A percentile compares a stretch with the other conserved stretches of the same genome.
Conservation (phyloP, 108 stramenopile species). For the Fragilariopsis cylindrus region DNA sequence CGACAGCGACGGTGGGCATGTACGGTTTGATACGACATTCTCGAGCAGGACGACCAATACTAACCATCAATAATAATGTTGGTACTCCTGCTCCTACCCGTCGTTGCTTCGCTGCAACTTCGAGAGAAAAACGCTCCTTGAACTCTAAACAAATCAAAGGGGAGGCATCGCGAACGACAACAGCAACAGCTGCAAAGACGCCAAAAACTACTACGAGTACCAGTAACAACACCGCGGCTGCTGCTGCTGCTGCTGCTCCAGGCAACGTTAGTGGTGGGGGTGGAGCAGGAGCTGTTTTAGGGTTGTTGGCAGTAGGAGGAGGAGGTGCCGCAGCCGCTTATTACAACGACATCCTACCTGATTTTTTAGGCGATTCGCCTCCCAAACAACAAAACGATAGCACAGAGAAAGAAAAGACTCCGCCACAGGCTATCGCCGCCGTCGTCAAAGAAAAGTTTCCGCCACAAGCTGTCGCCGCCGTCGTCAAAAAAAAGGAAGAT, state of each 20-base stretch:
- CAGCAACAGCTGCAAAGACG: constrained; percentile 12
- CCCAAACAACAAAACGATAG: not conserved
- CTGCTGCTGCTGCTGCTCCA: not conserved
- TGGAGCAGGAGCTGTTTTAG: constrained; percentile 7
- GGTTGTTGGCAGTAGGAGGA: constrained; percentile 18
- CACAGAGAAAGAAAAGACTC: not conserved
- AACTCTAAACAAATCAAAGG: constrained; percentile 44
- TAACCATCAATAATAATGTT: not conserved
- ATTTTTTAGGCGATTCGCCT: constrained; percentile 17
- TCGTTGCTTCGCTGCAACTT: constrained; percentile 15
- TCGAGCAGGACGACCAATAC: not conserved
- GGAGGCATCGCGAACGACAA: constrained; percentile 21
- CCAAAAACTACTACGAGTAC: constrained; percentile 9
- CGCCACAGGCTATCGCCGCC: not conserved
- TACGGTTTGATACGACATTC: not conserved
- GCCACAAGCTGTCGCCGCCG: too few species aligned
- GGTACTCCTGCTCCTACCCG: not conserved
- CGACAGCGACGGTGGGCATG: not conserved
- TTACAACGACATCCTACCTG: constrained; percentile 40
- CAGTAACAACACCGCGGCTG: constrained; percentile 3
- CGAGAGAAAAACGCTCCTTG: constrained; percentile 50
- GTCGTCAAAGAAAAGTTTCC: not conserved
- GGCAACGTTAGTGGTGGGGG: constrained; percentile 1
- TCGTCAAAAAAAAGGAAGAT: constrained; percentile 5
- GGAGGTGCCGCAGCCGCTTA: constrained; percentile 46